Evolutionary conservation across 164 flowering plant species (phyloP).

Genomic region (Paratinospora sagittata): DNA sequence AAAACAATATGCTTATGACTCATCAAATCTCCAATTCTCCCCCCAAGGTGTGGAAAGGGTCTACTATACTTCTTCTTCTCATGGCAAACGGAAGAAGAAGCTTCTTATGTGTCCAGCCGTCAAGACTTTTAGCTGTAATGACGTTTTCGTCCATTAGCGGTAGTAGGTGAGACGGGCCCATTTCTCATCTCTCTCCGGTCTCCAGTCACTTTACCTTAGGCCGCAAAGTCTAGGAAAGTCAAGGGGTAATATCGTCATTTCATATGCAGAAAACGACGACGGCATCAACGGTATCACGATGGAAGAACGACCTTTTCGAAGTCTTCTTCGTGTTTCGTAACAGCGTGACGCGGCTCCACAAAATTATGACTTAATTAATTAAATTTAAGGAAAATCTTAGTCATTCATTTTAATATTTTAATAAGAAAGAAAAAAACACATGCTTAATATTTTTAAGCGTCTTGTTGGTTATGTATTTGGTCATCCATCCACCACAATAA

Average conservation of each 20-base stretch:
- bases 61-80: background rate
- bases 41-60: slow-evolving; percentile 2
- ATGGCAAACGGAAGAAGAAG: background rate
- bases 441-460: too few species aligned
- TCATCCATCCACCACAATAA: too few species aligned
- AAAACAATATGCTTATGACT: background rate
- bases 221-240: background rate
- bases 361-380: background rate
- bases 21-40: background rate
- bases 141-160: background rate
- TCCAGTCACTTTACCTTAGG: background rate
- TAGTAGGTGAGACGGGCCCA: background rate
- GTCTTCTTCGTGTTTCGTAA: background rate
- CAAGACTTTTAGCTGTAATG: background rate
- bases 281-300: background rate
- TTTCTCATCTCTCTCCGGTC: background rate
- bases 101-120: background rate
- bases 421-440: too few species aligned
- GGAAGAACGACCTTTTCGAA: background rate
- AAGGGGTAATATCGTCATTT: background rate
- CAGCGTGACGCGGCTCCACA: background rate
- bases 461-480: too few species aligned
- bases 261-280: background rate
- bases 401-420: too few species aligned
- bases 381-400: background rate